Percentiles rank a stretch among this genome's conserved stretches.
Evolutionary conservation across 495 filamentous ascomycete genomes (phyloP).

Genomic region (Xylaria palmicola): DNA sequence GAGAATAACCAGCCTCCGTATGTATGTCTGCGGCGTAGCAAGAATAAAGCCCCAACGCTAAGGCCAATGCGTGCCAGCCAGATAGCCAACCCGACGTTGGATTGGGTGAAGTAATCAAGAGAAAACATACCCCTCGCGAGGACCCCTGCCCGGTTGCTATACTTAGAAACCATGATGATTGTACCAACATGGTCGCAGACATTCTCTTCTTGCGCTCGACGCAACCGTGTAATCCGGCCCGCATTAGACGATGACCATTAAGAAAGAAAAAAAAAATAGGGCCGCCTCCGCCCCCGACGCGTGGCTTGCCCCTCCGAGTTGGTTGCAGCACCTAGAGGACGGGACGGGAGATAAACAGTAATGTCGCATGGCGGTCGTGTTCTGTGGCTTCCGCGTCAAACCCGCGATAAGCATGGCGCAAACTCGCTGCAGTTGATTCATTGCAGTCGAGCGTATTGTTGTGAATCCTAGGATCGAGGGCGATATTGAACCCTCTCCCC

Average conservation of each 20-base stretch:
- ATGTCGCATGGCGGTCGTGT: neutral
- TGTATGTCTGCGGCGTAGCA: constrained; percentile 11
- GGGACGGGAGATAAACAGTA: too few species aligned
- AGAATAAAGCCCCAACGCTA: neutral
- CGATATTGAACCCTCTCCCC: neutral
- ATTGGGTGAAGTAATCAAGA: constrained; percentile 2
- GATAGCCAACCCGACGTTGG: neutral
- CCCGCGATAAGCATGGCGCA: neutral
- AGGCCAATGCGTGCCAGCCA: neutral
- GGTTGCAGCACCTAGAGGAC: too few species aligned
- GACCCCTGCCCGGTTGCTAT: constrained; percentile 9
- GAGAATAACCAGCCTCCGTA: neutral
- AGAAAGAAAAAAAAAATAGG: too few species aligned
- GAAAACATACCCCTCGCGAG: neutral
- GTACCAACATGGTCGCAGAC: neutral
- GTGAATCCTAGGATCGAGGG: neutral
- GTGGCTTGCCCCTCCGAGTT: neutral
- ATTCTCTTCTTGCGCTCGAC: neutral
- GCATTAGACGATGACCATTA: constrained; percentile 1
- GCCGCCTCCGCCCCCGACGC: neutral
- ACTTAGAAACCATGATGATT: constrained; percentile 1
- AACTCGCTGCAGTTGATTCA: neutral
- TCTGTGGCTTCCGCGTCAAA: neutral
- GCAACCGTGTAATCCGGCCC: constrained; percentile 4
- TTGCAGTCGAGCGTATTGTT: neutral